A percentile compares a stretch with the other conserved stretches of the same genome.
Conservation (phyloP, 2,329 filamentous ascomycete species). For the Diaporthe destruens region DNA sequence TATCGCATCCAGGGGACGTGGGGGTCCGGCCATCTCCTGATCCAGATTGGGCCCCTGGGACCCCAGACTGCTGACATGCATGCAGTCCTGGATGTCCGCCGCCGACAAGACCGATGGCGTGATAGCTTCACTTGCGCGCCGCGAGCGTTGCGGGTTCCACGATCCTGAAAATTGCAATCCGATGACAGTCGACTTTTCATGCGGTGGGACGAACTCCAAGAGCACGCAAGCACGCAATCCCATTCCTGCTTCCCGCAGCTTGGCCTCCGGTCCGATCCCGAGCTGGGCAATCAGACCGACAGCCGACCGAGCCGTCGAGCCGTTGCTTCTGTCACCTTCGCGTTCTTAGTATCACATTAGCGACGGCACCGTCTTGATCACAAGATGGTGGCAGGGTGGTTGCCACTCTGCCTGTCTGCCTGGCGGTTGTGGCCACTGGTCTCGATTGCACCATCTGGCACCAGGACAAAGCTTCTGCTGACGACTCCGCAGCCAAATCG, state of each 20-base stretch:
- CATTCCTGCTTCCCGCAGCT: conserved; percentile 3
- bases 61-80: not conserved
- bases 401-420: not conserved
- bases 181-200: conserved; percentile 10
- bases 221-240: conserved; percentile 41
- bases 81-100: not conserved
- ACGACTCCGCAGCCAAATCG: not conserved
- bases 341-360: not conserved
- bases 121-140: conserved; percentile 33
- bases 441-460: conserved; percentile 19
- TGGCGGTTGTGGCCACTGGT: conserved; percentile 14
- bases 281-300: conserved; percentile 27
- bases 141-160: conserved; percentile 2
- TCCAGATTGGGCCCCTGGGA: not conserved
- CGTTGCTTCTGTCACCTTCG: conserved; percentile 2
- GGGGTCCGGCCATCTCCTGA: not conserved
- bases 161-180: conserved; percentile 16
- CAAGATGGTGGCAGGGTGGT: too few species aligned
- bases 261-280: conserved; percentile 20
- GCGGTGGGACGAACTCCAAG: conserved; percentile 27
- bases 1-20: not conserved
- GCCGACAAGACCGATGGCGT: conserved; percentile 38
- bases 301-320: conserved; percentile 37
- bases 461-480: not conserved
- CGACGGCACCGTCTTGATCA: too few species aligned